Percentiles rank a stretch among this genome's conserved stretches.
phyloP scores from a whole-genome alignment of 768 basidiomycete species.

The Neoboletus subvelutipes region DNA sequence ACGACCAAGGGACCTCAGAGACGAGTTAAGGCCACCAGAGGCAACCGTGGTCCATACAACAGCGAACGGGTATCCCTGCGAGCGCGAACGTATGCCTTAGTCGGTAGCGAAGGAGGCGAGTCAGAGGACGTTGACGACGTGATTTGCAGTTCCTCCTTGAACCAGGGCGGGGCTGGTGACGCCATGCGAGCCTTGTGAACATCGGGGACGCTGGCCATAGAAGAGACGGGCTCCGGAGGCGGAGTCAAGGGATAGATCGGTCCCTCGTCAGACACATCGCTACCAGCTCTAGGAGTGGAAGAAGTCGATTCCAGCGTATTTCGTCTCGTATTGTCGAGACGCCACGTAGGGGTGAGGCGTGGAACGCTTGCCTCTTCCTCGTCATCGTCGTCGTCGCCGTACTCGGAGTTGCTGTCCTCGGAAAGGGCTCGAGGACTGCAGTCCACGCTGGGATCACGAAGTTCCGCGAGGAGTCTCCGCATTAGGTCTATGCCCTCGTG shows the following conservation, averaged over 20 bases:
- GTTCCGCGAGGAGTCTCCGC: conserved; percentile 13
- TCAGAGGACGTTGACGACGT: neutral
- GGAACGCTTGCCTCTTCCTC: neutral
- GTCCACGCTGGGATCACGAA: conserved; percentile 16
- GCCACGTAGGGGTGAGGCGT: too few species aligned
- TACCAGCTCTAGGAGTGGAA: neutral
- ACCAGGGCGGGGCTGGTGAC: neutral
- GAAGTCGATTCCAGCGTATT: neutral
- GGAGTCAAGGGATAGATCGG: conserved; percentile 8
- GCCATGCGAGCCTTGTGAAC: neutral
- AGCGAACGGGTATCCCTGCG: conserved; percentile 4
- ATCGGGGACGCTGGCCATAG: neutral
- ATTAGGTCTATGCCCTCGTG: conserved; percentile 9
- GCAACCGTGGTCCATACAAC: neutral
- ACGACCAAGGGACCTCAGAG: neutral
- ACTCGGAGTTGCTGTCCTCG: conserved; percentile 9
- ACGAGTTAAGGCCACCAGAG: neutral
- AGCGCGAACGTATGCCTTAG: neutral
- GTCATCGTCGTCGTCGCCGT: neutral
- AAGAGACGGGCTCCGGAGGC: neutral
- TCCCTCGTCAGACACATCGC: conserved; percentile 5
- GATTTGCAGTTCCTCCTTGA: neutral
- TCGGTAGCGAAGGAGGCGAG: conserved; percentile 4
- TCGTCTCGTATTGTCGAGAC: neutral
- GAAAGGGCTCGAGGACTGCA: neutral